Conservation (phyloP, 2,329 filamentous ascomycete genomes). For the Phialophora macrospora region DNA sequence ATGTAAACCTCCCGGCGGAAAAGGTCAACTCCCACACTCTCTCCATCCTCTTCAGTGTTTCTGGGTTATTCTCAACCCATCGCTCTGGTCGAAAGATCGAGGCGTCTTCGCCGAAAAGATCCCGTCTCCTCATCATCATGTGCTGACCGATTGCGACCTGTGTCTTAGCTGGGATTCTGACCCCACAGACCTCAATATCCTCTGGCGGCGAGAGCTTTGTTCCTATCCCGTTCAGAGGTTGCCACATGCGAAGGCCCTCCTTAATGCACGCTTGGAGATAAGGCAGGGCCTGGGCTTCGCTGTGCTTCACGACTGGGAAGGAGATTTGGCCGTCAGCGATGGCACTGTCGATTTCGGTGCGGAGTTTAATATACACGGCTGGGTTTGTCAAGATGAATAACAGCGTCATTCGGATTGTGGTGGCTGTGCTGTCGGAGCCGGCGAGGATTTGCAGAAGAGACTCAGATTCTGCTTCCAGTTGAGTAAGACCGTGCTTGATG, state of each 20-base stretch:
- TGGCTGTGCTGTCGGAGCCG: constrained; percentile 28
- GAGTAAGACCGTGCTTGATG: constrained; percentile 37
- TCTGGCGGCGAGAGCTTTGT: constrained; percentile 45
- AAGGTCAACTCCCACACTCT: constrained; percentile 52
- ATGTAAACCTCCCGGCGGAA: constrained; percentile 52
- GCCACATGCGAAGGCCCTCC: constrained; percentile 69
- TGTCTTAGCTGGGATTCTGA: constrained; percentile 10
- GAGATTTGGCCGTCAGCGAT: constrained; percentile 12
- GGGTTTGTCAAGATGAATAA: constrained; percentile 26
- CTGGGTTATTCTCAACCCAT: constrained; percentile 41
- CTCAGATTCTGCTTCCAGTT: constrained; percentile 19
- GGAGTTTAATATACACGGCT: constrained; percentile 20
- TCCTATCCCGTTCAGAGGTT: constrained; percentile 8
- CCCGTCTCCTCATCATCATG: constrained; percentile 2
- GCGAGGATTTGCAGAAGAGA: constrained; percentile 25
- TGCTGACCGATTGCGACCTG: constrained; percentile 8
- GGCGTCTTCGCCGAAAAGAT: constrained; percentile 42
- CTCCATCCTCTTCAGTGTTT: constrained; percentile 11
- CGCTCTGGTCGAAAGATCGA: constrained; percentile 49
- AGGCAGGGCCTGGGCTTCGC: constrained; percentile 66
- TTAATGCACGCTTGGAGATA: constrained; percentile 80
- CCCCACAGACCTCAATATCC: constrained; percentile 40
- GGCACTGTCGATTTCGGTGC: constrained; percentile 7
- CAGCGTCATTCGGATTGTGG: constrained; percentile 26
- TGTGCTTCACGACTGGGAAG: constrained; percentile 7